Percentiles rank a stretch among this genome's conserved stretches.
phyloP scores from a whole-genome alignment of 768 basidiomycete species.

The Pleurotus sapidus region DNA sequence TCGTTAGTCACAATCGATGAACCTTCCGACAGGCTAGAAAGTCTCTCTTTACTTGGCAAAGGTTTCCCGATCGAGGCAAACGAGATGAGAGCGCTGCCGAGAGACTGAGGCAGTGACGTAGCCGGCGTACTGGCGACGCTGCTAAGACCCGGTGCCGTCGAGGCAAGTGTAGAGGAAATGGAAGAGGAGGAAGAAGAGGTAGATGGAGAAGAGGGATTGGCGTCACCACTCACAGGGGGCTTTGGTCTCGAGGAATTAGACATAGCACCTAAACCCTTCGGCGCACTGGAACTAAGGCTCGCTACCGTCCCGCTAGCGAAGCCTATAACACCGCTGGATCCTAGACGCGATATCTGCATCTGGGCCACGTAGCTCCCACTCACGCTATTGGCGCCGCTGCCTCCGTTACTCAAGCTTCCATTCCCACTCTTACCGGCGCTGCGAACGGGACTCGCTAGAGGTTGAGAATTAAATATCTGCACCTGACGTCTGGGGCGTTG shows the following conservation, averaged over 20 bases:
- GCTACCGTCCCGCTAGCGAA: constrained; percentile 26
- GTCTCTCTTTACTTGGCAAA: constrained; percentile 6
- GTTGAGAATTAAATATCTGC: constrained; percentile 82
- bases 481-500: constrained; percentile 58
- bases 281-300: constrained; percentile 36
- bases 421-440: constrained; percentile 18
- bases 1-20: neutral
- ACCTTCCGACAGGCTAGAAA: neutral
- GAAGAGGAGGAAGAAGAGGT: constrained; percentile 55
- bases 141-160: constrained; percentile 1
- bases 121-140: constrained; percentile 11
- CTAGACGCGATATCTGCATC: constrained; percentile 33
- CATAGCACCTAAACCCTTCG: constrained; percentile 37
- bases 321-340: constrained; percentile 18
- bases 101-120: constrained; percentile 14
- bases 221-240: neutral
- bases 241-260: constrained; percentile 21
- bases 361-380: constrained; percentile 40
- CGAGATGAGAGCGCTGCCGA: constrained; percentile 41
- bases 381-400: constrained; percentile 36
- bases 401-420: constrained; percentile 19
- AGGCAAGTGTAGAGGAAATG: constrained; percentile 35
- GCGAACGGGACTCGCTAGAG: constrained; percentile 56
- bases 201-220: constrained; percentile 18
- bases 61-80: constrained; percentile 32